phyloP scores from a whole-genome alignment of 768 basidiomycete genomes.

The Collybia mongolica region DNA sequence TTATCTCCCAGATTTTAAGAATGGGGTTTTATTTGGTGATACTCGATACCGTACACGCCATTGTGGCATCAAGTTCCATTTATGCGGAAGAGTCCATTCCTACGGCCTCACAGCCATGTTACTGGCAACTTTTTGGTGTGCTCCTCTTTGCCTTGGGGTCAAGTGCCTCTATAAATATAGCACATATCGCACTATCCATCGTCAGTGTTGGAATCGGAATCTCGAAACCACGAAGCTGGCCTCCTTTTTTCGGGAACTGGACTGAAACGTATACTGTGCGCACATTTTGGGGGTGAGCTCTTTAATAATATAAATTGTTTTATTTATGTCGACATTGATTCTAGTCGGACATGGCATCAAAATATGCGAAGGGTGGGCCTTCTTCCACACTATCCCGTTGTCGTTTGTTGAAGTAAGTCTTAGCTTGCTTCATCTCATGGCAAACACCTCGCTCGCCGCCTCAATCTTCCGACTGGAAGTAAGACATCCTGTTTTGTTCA shows the following conservation, averaged over 20 bases:
- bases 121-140: not conserved
- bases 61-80: not conserved
- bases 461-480: conserved; percentile 18
- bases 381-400: not conserved
- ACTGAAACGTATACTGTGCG: conserved; percentile 29
- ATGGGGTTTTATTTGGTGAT: not conserved
- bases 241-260: conserved; percentile 23
- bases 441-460: conserved; percentile 10
- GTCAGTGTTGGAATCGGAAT: not conserved
- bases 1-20: not conserved
- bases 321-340: not conserved
- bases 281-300: conserved; percentile 31
- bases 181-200: not conserved
- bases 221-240: conserved; percentile 22
- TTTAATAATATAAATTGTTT: not conserved
- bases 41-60: not conserved
- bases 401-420: not conserved
- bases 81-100: not conserved
- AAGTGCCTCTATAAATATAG: not conserved
- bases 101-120: not conserved
- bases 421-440: conserved; percentile 23
- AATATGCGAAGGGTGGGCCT: conserved; percentile 22
- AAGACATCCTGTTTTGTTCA: conserved; percentile 23
- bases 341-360: conserved; percentile 21
- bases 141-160: not conserved